A percentile compares a stretch with the other conserved stretches of the same genome.
Conservation (phyloP, 225 moss, liverwort and hornwort species). For the Ulota crispa region DNA sequence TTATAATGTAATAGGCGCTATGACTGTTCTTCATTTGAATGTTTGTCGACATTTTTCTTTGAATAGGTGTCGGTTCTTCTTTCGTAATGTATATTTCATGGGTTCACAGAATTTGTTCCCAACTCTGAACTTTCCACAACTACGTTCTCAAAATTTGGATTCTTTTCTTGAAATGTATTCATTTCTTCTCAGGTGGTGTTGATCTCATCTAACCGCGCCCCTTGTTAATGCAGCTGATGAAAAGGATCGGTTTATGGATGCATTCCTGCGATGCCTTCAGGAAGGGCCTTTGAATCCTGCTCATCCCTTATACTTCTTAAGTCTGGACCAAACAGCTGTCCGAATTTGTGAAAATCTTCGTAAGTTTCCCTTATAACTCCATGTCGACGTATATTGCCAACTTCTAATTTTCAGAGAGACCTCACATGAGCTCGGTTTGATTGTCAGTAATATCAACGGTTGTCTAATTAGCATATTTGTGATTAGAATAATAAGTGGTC, state of each 20-base stretch:
- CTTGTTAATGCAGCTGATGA: conserved; percentile 74
- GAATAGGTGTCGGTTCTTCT: background rate
- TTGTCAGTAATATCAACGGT: background rate
- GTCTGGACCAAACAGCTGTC: conserved; percentile 84
- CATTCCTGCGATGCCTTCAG: conserved; percentile 73
- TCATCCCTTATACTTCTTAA: conserved; percentile 67
- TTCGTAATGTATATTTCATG: background rate
- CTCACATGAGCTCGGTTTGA: background rate
- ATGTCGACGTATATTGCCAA: background rate
- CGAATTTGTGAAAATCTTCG: conserved; percentile 97
- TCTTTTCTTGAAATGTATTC: background rate
- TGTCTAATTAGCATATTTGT: conserved; percentile 12
- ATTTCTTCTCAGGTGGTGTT: conserved; percentile 7
- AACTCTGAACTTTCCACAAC: background rate
- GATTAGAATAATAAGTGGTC: conserved; percentile 14
- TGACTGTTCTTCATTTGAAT: background rate
- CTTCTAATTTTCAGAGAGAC: conserved; percentile 1
- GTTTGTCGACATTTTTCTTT: background rate
- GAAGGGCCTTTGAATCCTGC: conserved; percentile 66
- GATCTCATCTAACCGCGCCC: conserved; percentile 4
- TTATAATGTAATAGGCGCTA: background rate
- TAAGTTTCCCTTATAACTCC: conserved; percentile 41
- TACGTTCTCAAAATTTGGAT: background rate
- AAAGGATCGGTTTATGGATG: conserved; percentile 89
- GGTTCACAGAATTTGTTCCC: background rate